Evolutionary conservation across 352 stramenopile species (phyloP), one percentile per base, ranked within the genome.

Genomic region (Peronospora farinosa): DNA sequence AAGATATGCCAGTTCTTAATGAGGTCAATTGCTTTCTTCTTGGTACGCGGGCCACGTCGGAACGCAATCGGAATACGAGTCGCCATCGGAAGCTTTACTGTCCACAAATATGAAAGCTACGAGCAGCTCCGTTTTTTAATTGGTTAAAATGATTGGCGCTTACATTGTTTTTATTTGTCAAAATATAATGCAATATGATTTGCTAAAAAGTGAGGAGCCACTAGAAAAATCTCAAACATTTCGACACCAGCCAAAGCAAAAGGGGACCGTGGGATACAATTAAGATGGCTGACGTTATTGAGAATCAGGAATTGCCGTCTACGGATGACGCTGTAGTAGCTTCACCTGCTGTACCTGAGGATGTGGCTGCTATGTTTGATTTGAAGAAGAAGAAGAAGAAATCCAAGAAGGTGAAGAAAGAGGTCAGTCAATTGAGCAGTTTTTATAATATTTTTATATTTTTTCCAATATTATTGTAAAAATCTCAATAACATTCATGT

Each of bases 351-450:
- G 78, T 75, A 35, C 77, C 80, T 8, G 79, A 90, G 45, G 86
- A 98, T 47, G 71, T 97, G 28, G 75, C 94, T 17, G 73, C 78
- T 31, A 80, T 88, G 59, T 95, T 97, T 56, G 87, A 97, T 63
- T 48, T 96, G 47, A 86, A 84, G 53, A 89, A 86, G 57, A 92
- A 92, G 75, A 95, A 90, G 77, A 89, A 89, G 67, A 97, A 95
- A 67, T 88, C 89, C 54, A 96, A 96, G 69, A 96, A 97, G 60
- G 62, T 67, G 36, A 95, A 96, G 67, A 93, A 96, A 54, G 70
- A 81, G 65, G 70, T 79, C 11, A 16, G 19, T 8, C 37, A 5
- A 4, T 19, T 39, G 19, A 21, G 19, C 19, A 12, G 21, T 9
- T 15, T 30, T 6, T n/a, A 2, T 25, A 17, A 12, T 13, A n/a